Conservation (phyloP, 2,329 filamentous ascomycete species). For the Ophiostoma sp. region DNA sequence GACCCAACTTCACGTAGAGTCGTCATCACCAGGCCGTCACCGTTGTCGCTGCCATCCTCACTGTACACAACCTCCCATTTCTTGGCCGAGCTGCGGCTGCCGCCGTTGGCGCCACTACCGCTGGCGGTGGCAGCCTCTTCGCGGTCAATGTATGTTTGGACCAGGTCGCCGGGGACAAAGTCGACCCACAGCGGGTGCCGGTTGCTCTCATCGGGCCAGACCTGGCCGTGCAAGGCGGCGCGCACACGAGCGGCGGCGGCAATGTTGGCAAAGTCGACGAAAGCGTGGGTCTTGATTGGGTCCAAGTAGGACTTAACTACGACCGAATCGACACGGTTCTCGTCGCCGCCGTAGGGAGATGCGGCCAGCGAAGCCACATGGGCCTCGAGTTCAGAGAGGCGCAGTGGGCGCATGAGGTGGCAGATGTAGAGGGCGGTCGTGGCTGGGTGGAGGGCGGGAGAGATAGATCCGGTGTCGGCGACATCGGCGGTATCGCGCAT, state of each 20-base stretch:
- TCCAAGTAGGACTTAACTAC: conserved; percentile 77
- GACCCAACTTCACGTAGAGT: conserved; percentile 51
- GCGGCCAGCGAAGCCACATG: conserved; percentile 71
- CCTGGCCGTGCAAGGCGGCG: conserved; percentile 69
- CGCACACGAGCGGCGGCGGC: conserved; percentile 76
- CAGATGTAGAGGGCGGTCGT: conserved; percentile 83
- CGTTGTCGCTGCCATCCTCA: conserved; percentile 47
- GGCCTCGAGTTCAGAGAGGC: conserved; percentile 63
- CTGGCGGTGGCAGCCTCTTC: conserved; percentile 52
- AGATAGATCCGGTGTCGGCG: conserved; percentile 38
- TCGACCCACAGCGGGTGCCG: conserved; percentile 86
- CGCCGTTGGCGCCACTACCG: conserved; percentile 37
- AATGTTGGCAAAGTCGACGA: conserved; percentile 69
- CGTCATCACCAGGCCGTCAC: conserved; percentile 49
- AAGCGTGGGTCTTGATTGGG: conserved; percentile 81
- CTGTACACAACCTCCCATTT: conserved; percentile 77
- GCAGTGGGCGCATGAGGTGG: conserved; percentile 85
- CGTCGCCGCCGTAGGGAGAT: conserved; percentile 36
- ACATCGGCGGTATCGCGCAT: conserved; percentile 30
- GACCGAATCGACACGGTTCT: conserved; percentile 45
- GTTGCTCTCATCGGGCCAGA: conserved; percentile 86
- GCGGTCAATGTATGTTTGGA: conserved; percentile 70
- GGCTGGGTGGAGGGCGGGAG: conserved; percentile 66
- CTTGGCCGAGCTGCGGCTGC: conserved; percentile 39
- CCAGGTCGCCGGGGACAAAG: conserved; percentile 76